Evolutionary conservation across 495 filamentous ascomycete genomes (phyloP).

Genomic region (Penicillium subrubescens): DNA sequence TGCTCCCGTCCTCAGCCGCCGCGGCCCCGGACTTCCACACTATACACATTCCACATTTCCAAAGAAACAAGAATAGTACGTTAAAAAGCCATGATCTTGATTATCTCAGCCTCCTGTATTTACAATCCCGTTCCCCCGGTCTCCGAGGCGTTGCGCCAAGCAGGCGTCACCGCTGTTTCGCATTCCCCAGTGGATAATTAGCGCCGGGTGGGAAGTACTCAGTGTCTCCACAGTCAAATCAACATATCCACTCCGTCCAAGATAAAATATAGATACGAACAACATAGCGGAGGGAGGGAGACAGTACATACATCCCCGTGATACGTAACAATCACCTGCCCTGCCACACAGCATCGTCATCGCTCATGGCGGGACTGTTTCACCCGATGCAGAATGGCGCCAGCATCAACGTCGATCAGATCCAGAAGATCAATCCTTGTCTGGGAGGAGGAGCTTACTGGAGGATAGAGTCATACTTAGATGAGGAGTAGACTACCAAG

Average conservation of each 20-base stretch:
- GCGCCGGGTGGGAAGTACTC: not conserved
- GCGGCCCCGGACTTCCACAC: constrained; percentile 16
- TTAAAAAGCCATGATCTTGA: not conserved
- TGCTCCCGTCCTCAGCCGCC: not conserved
- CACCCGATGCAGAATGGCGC: constrained; percentile 28
- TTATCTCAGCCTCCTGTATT: not conserved
- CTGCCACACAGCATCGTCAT: not conserved
- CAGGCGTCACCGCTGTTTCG: constrained; percentile 5
- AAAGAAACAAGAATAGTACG: not conserved
- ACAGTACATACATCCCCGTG: not conserved
- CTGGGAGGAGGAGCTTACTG: not conserved
- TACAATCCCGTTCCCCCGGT: not conserved
- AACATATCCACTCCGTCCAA: not conserved
- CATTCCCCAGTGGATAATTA: not conserved
- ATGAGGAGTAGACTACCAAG: too few species aligned
- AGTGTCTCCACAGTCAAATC: not conserved
- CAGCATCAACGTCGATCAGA: not conserved
- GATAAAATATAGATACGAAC: not conserved
- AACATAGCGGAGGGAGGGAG: not conserved
- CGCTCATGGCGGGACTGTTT: constrained; percentile 21
- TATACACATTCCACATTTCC: not conserved
- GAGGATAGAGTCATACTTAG: not conserved
- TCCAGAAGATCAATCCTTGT: not conserved
- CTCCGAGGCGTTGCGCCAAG: not conserved
- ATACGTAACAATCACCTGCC: not conserved